These are phyloP conservation scores for Fusarium sp. DNA, from an alignment of 2,329 filamentous ascomycete genomes.

Conservation along the genomic window DNA sequence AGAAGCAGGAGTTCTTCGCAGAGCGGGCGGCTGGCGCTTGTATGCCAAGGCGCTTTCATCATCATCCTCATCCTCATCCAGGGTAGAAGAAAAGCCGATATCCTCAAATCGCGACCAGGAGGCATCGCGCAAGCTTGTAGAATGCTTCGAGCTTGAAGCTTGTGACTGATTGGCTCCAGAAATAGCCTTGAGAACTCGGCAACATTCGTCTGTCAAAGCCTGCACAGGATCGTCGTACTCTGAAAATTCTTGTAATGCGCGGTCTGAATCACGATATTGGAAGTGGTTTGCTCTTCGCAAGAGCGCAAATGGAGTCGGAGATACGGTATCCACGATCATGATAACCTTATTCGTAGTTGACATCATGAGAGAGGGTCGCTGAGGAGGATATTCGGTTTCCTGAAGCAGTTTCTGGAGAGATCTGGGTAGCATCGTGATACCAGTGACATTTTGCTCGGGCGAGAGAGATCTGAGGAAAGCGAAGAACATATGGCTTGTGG, in stretches of 20 bases:
- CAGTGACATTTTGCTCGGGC: slow-evolving; percentile 81
- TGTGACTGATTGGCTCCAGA: slow-evolving; percentile 89
- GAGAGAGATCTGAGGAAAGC: slow-evolving; percentile 92
- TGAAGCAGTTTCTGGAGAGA: slow-evolving; percentile 91
- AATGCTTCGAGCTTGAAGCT: slow-evolving; percentile 76
- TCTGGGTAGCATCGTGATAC: slow-evolving; percentile 87
- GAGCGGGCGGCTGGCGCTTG: slow-evolving; percentile 58
- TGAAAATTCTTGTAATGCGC: slow-evolving; percentile 85
- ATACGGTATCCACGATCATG: slow-evolving; percentile 97
- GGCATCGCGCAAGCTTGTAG: slow-evolving; percentile 81
- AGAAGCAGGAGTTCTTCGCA: slow-evolving; percentile 76
- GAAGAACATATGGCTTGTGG: slow-evolving; percentile 97
- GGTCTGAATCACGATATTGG: slow-evolving; percentile 91
- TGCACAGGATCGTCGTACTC: slow-evolving; percentile 89
- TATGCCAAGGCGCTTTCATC: slow-evolving; percentile 63
- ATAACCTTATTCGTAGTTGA: slow-evolving; percentile 87
- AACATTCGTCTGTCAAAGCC: slow-evolving; percentile 93
- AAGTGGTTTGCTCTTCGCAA: slow-evolving; percentile 93
- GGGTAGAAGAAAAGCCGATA: slow-evolving; percentile 83
- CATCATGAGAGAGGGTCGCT: slow-evolving; percentile 80
- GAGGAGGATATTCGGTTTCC: slow-evolving; percentile 94
- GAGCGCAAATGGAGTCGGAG: slow-evolving; percentile 91
- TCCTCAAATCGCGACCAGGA: slow-evolving; percentile 98
- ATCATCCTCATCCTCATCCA: slow-evolving; percentile 78
- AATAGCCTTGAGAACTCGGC: slow-evolving; percentile 88